These are phyloP conservation scores for Wickerhamiella sorbophila DNA, from an alignment of 805 yeast species.

Conservation along the genomic window DNA sequence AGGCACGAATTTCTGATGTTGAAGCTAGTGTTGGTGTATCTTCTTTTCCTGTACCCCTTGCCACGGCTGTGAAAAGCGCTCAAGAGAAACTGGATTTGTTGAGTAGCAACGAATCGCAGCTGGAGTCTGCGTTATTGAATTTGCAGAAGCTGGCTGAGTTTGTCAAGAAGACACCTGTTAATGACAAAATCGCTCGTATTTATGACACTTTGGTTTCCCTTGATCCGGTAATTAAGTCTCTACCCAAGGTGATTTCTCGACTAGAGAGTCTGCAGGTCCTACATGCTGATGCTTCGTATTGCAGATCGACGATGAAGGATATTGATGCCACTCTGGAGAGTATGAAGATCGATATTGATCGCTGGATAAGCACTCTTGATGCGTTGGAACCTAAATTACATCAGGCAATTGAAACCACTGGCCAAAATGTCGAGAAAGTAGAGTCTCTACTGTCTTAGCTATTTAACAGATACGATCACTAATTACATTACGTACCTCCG, in stretches of 20 bases:
- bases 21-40: constrained; percentile 1
- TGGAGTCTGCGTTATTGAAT: neutral
- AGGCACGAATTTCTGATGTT: neutral
- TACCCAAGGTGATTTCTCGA: constrained; percentile 1
- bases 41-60: neutral
- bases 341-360: constrained; percentile 1
- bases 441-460: too few species aligned
- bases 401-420: neutral
- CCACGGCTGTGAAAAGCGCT: neutral
- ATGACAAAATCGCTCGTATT: neutral
- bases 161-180: neutral
- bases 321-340: constrained; percentile 3
- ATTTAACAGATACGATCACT: too few species aligned
- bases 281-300: neutral
- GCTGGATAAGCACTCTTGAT: constrained; percentile 1
- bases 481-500: too few species aligned
- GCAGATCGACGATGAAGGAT: neutral
- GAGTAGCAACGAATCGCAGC: constrained; percentile 1
- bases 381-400: constrained; percentile 1
- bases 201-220: neutral
- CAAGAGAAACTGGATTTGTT: constrained; percentile 2
- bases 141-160: neutral
- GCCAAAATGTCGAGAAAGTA: neutral
- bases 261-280: constrained; percentile 3
- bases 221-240: constrained; percentile 1